phyloP scores from a whole-genome alignment of 352 stramenopile species.

The Phytophthora rubi region DNA sequence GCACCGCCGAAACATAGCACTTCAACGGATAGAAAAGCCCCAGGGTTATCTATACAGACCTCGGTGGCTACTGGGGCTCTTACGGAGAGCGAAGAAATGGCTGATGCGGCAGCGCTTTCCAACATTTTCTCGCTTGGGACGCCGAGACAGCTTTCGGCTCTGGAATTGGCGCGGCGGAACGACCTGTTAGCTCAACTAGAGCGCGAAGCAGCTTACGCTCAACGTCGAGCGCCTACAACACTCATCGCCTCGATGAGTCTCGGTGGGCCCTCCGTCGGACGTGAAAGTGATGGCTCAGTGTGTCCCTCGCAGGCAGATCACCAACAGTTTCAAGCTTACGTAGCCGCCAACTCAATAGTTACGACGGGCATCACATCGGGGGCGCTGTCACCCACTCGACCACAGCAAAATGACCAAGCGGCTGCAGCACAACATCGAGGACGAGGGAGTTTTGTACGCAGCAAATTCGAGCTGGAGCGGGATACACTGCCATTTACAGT shows the following conservation, averaged over 20 bases:
- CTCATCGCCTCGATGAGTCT: slow-evolving; percentile 44
- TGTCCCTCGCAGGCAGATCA: slow-evolving; percentile 31
- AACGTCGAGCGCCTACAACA: slow-evolving; percentile 41
- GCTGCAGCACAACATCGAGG: slow-evolving; percentile 8
- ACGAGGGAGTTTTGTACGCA: slow-evolving; percentile 20
- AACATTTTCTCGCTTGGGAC: slow-evolving; percentile 74
- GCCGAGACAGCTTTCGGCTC: slow-evolving; percentile 51
- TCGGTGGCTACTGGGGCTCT: background rate
- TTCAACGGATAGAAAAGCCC: slow-evolving; percentile 17
- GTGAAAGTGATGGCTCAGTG: slow-evolving; percentile 2
- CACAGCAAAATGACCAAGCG: slow-evolving; percentile 12
- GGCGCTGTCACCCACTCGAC: slow-evolving; percentile 29
- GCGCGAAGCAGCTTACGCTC: slow-evolving; percentile 32
- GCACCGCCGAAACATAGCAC: slow-evolving; percentile 1
- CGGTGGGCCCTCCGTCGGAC: background rate
- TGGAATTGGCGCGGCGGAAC: slow-evolving; percentile 55
- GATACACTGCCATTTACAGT: slow-evolving; percentile 42
- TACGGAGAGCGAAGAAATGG: slow-evolving; percentile 4
- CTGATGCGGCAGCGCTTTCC: slow-evolving; percentile 40
- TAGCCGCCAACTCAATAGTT: slow-evolving; percentile 47
- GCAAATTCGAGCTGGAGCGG: slow-evolving; percentile 56
- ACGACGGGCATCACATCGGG: slow-evolving; percentile 17
- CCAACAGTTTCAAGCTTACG: slow-evolving; percentile 45
- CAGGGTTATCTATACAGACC: background rate
- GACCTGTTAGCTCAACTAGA: slow-evolving; percentile 62